Base-by-base conservation (phyloP, 2,329 filamentous ascomycete genomes). In the Aschersonia sp. region DNA sequence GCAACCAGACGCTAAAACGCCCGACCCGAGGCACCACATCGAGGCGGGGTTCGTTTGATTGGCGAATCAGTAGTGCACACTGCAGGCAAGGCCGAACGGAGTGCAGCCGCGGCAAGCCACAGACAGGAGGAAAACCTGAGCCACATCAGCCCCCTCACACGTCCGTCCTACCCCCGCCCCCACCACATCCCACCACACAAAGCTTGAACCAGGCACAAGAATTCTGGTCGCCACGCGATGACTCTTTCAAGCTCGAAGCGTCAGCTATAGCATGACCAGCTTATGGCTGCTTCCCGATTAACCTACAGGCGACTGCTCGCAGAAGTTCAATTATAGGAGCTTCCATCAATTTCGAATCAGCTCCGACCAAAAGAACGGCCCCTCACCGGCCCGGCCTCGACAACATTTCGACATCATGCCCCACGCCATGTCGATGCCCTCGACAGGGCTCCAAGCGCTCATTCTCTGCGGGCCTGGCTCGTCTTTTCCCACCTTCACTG, bases 391-490 rank as follows among this genome's bases (percentile, higher is more conserved):
- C 41, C 31, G 39, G n/a, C 30, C n/a, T 5, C 44, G 44, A 42
- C 46, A 35, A 39, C 40, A 44, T 39, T 12, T 14, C 7, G 40
- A 43, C 32, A 42, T 37, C 35, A 88, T 89, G 85, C 85, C 85
- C 58, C 85, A 88, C 71, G 83, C 83, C 51, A 76, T 79, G 46
- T 74, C 80, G 30, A 80, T 84, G 69, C 81, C 85, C 57, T 74
- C 82, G 49, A 79, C 83, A 49, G 85, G 85, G 68, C 81, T 92
- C 55, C 85, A 90, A 70, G 86, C 85, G 57, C 68, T 92, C 54
- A 87, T 92, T 50, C 74, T 92, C 45, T 92, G 86, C 61, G 86
- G 86, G 4, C 86, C 86, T 30, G 86, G 86, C 47, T 85, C 83
- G 7, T 88, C 83, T 0, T 83, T 92, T 55, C 81, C 83, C 43